Evolutionary conservation across 2,329 filamentous ascomycete genomes (phyloP), one percentile per base, ranked within the genome.

Genomic region (Beauveria sp.): DNA sequence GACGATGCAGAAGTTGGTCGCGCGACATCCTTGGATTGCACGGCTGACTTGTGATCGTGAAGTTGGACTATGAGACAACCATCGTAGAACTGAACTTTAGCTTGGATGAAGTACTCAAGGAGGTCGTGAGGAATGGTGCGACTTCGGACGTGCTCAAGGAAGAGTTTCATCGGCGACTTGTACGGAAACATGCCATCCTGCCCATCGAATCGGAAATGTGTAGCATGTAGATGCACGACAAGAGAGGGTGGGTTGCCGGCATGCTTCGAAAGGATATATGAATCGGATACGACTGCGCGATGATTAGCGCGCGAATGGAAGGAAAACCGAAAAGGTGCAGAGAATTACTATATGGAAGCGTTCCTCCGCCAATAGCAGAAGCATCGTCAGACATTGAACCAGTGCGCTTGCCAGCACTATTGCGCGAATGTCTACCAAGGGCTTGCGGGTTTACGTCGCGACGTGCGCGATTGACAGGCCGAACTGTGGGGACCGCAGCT

Each of bases 181-280:
- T 98, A 98, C 5, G 85, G 83, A 68, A 96, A 97, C 71, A 90
- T 93, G 70, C 93, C 90, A 73, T 96, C 92, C 74, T 97, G 93
- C 68, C 92, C 86, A 67, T 98, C 93, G 75, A 99, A 96, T 62
- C 89, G 86, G 71, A 96, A 98, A 74, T 96, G 88, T 5, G 84
- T 91, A 10, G 86, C 82, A 71, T 97, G 87, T 38, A 99, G 79
- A 72, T 97, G 93, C 26, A 99, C 79, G 56, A 93, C 86, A 26
- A 99, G 79, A 4, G 93, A 98, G 0, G 95, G 93, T 9, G 87
- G 85, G 56, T 81, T 81, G 79, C 91, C 69, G 75, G 81, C 80
- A 74, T 88, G 92, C 75, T 93, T 96, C 68, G 84, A 86, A n/a
- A 98, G 79, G 53, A 98, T 91, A 68, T 95, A 90, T 16, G 82